Conservation (phyloP, 768 basidiomycete species). For the Boletus tomentosulus region DNA sequence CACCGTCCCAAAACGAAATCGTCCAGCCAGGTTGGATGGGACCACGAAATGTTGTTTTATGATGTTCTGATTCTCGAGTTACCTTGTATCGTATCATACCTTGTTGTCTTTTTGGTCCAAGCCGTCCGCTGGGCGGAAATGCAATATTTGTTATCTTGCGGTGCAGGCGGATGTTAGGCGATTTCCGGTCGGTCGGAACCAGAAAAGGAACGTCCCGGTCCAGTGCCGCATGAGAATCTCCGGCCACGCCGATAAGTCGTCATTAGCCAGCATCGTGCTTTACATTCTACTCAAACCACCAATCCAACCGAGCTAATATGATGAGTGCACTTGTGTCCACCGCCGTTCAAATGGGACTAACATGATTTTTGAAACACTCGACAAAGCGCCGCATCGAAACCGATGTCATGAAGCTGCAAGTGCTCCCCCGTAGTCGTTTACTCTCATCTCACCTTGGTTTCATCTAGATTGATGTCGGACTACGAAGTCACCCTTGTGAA, state of each 20-base stretch:
- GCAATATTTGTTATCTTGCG: not conserved
- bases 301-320: constrained; percentile 39
- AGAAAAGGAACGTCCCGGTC: constrained; percentile 21
- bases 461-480: constrained; percentile 89
- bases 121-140: constrained; percentile 18
- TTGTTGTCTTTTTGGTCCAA: constrained; percentile 2
- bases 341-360: constrained; percentile 23
- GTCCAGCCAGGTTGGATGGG: not conserved
- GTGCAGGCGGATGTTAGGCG: not conserved
- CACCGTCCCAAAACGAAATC: not conserved
- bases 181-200: constrained; percentile 8
- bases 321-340: constrained; percentile 47
- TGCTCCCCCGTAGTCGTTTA: not conserved
- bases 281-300: constrained; percentile 12
- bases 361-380: constrained; percentile 45
- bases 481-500: constrained; percentile 97
- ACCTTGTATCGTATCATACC: constrained; percentile 18
- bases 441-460: constrained; percentile 9
- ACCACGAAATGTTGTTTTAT: constrained; percentile 9
- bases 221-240: constrained; percentile 4
- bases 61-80: constrained; percentile 15
- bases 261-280: constrained; percentile 8
- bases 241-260: constrained; percentile 10
- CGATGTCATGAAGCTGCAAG: constrained; percentile 98
- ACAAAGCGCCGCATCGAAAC: constrained; percentile 96